Evolutionary conservation across 768 basidiomycete species (phyloP).

Genomic region (Hygrophoropsis aurantiaca): DNA sequence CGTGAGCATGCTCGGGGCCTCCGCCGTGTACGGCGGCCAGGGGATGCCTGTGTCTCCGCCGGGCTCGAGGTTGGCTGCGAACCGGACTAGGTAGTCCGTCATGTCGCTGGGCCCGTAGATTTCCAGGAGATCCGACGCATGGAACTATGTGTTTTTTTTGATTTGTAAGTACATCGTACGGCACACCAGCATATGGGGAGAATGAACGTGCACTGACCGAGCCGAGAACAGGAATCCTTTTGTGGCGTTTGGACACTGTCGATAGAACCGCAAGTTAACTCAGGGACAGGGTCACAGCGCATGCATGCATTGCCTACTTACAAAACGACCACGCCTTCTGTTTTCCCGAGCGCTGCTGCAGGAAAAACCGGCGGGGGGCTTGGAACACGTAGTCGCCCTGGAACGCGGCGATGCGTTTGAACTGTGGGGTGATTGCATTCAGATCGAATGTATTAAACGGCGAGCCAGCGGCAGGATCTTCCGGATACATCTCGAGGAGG

Average conservation of each 20-base stretch:
- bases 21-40: constrained; percentile 21
- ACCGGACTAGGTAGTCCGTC: constrained; percentile 20
- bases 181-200: no score
- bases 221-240: background rate
- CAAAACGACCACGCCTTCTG: constrained; percentile 26
- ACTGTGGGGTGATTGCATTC: constrained; percentile 46
- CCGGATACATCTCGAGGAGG: constrained; percentile 34
- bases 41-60: constrained; percentile 9
- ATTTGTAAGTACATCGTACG: no score
- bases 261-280: no score
- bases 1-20: constrained; percentile 15
- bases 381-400: constrained; percentile 52
- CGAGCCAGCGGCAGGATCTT: constrained; percentile 42
- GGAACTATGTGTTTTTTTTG: constrained; percentile 1
- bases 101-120: constrained; percentile 4
- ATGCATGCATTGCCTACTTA: background rate
- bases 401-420: constrained; percentile 48
- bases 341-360: constrained; percentile 34
- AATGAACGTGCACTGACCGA: no score
- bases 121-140: constrained; percentile 3
- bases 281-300: background rate
- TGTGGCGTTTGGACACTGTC: constrained; percentile 3
- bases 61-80: constrained; percentile 23
- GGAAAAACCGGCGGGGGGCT: constrained; percentile 45
- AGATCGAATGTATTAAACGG: constrained; percentile 47